phyloP scores from a whole-genome alignment of 1,284 basidiomycete genomes.

The Tetrapyrgos nigripes region DNA sequence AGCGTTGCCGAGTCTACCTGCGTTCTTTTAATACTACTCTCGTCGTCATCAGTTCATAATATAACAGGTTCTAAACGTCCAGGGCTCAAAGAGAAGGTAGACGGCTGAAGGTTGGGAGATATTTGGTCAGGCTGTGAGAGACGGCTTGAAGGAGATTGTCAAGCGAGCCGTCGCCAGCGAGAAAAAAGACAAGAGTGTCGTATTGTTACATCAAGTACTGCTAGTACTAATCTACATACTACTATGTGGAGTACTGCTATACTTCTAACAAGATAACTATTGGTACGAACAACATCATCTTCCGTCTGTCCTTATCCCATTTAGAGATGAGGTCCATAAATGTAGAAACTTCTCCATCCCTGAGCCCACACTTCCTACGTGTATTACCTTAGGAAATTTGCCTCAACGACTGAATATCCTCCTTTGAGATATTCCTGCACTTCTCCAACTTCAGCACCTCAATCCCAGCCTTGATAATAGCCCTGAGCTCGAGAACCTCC shows the following conservation, averaged over 20 bases:
- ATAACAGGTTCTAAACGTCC: not conserved
- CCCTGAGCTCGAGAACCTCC: constrained; percentile 8
- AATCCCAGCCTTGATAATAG: constrained; percentile 3
- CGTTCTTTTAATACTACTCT: not conserved
- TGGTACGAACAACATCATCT: too few species aligned
- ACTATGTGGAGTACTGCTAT: too few species aligned
- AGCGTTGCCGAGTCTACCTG: not conserved
- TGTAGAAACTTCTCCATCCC: too few species aligned
- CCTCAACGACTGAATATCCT: constrained; percentile 1
- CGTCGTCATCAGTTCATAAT: not conserved
- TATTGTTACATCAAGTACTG: too few species aligned
- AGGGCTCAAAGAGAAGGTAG: not conserved
- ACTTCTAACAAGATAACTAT: too few species aligned
- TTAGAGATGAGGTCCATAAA: too few species aligned
- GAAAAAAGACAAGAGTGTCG: too few species aligned
- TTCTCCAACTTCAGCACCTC: constrained; percentile 3
- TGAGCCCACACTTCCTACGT: too few species aligned
- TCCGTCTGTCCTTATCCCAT: too few species aligned
- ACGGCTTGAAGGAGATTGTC: not conserved
- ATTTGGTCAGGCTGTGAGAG: not conserved
- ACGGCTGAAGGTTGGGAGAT: not conserved
- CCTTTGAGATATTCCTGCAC: not conserved
- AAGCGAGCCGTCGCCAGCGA: too few species aligned
- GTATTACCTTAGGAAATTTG: too few species aligned
- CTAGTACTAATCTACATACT: too few species aligned